These are phyloP conservation scores for Micromonas pusilla DNA, from an alignment of 139 green algal genomes.

Conservation along the genomic window DNA sequence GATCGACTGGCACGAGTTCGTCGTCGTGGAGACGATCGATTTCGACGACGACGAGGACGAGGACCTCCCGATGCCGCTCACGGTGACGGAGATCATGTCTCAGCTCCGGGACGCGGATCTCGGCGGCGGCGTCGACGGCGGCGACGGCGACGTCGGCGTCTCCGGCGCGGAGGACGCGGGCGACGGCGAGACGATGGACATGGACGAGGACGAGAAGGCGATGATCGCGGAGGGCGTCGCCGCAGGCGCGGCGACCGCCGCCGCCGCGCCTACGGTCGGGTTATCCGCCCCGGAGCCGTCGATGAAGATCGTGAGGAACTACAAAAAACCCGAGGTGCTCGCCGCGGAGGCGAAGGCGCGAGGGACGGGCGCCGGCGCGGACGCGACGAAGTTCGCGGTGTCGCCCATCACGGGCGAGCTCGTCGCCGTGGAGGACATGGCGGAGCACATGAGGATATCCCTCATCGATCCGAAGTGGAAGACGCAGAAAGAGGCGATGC, in stretches of 20 bases:
- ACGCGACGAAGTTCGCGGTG: constrained; percentile 74
- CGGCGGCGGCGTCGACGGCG: too few relatives aligned
- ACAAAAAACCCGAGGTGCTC: constrained; percentile 56
- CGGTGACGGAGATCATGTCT: constrained; percentile 62
- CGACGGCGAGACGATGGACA: constrained; percentile 46
- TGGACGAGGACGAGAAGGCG: constrained; percentile 80
- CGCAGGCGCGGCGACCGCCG: constrained; percentile 16
- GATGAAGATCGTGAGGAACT: constrained; percentile 86
- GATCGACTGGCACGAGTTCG: constrained; percentile 97
- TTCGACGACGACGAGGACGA: constrained; percentile 87
- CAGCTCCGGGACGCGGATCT: background rate
- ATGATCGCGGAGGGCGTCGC: constrained; percentile 56
- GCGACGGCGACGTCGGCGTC: background rate
- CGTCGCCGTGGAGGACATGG: constrained; percentile 69
- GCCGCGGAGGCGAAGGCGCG: constrained; percentile 22
- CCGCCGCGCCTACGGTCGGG: too few relatives aligned
- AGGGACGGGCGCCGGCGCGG: constrained; percentile 38
- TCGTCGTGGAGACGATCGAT: constrained; percentile 93
- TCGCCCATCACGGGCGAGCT: constrained; percentile 92
- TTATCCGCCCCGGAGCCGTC: constrained; percentile 27
- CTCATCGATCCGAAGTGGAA: constrained; percentile 88
- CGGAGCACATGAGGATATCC: constrained; percentile 80
- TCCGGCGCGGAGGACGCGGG: constrained; percentile 39
- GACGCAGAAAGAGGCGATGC: constrained; percentile 88
- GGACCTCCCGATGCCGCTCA: constrained; percentile 78